A percentile compares a stretch with the other conserved stretches of the same genome.
Conservation (phyloP, 495 filamentous ascomycete species). For the Penicillium taxi region DNA sequence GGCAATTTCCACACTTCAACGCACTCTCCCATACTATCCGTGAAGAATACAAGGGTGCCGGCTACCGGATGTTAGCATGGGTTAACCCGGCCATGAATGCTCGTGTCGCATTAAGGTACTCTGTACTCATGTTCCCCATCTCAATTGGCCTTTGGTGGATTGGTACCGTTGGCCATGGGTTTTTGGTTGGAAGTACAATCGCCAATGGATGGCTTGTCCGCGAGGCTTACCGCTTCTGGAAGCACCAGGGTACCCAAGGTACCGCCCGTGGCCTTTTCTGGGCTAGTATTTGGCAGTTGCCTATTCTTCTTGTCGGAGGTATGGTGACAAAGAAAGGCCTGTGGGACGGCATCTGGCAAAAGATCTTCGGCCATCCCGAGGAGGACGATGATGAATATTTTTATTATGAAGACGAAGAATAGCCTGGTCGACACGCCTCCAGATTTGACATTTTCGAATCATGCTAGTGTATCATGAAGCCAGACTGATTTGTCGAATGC, state of each 20-base stretch:
- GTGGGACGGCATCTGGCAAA: conserved; percentile 76
- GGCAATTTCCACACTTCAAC: conserved; percentile 99
- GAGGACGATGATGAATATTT: conserved; percentile 35
- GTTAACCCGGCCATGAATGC: conserved; percentile 75
- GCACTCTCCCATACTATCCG: conserved; percentile 77
- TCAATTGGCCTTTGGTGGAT: conserved; percentile 73
- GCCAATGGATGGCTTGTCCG: conserved; percentile 82
- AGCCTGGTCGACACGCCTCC: conserved; percentile 2
- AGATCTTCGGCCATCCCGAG: conserved; percentile 48
- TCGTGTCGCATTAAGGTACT: conserved; percentile 80
- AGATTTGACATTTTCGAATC: too few relatives aligned
- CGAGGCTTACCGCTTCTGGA: conserved; percentile 78
- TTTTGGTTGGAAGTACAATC: conserved; percentile 68
- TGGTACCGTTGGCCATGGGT: conserved; percentile 81
- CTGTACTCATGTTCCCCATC: conserved; percentile 78
- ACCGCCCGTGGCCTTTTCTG: conserved; percentile 84
- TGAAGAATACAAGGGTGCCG: conserved; percentile 81
- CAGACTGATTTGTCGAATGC: conserved; percentile 1
- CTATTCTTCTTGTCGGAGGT: conserved; percentile 81
- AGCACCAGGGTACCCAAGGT: conserved; percentile 66
- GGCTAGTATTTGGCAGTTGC: conserved; percentile 96
- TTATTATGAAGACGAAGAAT: conserved; percentile 34
- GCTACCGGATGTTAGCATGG: conserved; percentile 88
- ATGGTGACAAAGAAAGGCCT: conserved; percentile 92
- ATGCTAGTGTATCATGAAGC: too few relatives aligned